A percentile compares a stretch with the other conserved stretches of the same genome.
phyloP scores from a whole-genome alignment of 202 grass and related monocot genomes.

The Hordeum pubiflorum region DNA sequence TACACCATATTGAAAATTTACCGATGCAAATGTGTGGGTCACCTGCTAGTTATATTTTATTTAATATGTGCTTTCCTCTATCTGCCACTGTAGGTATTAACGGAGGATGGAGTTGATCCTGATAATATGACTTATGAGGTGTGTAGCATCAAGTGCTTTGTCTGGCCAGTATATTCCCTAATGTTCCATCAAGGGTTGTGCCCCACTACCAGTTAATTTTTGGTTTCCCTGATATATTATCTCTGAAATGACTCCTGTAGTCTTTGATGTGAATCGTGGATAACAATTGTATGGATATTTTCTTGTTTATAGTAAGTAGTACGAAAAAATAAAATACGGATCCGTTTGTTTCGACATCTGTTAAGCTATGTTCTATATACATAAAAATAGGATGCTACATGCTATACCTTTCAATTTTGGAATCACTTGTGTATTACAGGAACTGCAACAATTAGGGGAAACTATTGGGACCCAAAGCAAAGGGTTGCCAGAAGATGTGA shows the following conservation, averaged over 20 bases:
- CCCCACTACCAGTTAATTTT: neutral
- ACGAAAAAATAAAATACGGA: neutral
- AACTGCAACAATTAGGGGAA: slow-evolving; percentile 87
- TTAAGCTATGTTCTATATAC: neutral
- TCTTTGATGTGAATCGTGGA: neutral
- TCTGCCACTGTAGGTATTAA: slow-evolving; percentile 37
- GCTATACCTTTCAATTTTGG: neutral
- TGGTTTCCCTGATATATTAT: neutral
- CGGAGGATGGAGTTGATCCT: slow-evolving; percentile 57
- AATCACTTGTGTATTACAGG: slow-evolving; percentile 45
- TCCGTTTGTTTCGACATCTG: neutral
- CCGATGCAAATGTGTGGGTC: neutral
- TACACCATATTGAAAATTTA: neutral
- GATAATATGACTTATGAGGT: slow-evolving; percentile 98
- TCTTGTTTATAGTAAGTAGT: neutral
- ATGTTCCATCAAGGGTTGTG: neutral
- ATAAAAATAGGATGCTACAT: neutral
- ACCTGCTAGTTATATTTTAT: neutral
- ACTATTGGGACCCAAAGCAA: slow-evolving; percentile 73
- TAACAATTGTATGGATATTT: neutral
- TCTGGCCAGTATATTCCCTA: neutral
- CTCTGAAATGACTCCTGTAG: neutral
- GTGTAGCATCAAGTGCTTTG: neutral
- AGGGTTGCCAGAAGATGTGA: slow-evolving; percentile 60
- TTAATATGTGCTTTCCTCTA: slow-evolving; percentile 14